Percentiles rank a stretch among this genome's conserved stretches.
Conservation (phyloP, 1,139 yeast genomes). For the Blastobotrys malaysiensis region DNA sequence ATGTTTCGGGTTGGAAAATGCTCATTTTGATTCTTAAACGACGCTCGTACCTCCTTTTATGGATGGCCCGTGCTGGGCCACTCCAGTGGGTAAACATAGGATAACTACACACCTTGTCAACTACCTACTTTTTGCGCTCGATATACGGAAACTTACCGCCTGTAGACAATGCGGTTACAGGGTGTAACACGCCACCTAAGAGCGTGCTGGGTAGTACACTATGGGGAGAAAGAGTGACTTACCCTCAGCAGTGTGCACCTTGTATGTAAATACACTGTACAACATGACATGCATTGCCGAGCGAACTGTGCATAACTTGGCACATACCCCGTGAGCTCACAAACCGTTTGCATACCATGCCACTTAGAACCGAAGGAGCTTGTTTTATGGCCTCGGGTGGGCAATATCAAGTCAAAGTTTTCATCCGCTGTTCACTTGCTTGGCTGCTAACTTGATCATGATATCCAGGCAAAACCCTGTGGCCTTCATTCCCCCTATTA, state of each 20-base stretch:
- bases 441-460: conserved; percentile 6
- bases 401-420: too few relatives aligned
- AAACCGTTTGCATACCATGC: neutral
- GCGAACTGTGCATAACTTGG: neutral
- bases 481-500: conserved; percentile 16
- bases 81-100: too few relatives aligned
- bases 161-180: neutral
- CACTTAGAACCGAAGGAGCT: too few relatives aligned
- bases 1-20: too few relatives aligned
- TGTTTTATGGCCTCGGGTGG: too few relatives aligned
- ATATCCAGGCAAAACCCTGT: neutral
- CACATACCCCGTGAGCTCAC: neutral
- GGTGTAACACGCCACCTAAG: neutral
- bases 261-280: neutral
- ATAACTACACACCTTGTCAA: neutral
- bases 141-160: too few relatives aligned
- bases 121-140: too few relatives aligned
- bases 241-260: neutral
- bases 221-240: neutral
- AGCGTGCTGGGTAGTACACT: neutral
- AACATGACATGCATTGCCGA: neutral
- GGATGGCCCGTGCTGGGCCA: too few relatives aligned
- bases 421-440: neutral
- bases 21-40: too few relatives aligned
- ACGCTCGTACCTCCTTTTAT: too few relatives aligned